These are phyloP conservation scores for Ganoderma lucidum DNA, from an alignment of 1,284 basidiomycete species.

Conservation along the genomic window DNA sequence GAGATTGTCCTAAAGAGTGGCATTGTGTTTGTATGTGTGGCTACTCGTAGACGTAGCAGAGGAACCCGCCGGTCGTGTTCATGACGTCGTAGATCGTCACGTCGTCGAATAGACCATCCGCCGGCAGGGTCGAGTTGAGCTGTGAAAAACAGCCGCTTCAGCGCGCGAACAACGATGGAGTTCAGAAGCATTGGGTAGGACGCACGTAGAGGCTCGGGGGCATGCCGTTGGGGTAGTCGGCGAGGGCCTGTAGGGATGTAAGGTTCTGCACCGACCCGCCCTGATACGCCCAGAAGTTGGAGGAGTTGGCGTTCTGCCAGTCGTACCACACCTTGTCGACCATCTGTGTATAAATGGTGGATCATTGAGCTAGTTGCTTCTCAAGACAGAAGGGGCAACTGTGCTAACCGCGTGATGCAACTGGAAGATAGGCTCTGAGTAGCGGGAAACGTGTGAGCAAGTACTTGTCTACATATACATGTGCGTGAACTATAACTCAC, in stretches of 20 bases:
- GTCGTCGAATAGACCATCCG: conserved; percentile 44
- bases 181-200: conserved; percentile 1
- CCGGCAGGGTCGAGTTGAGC: conserved; percentile 41
- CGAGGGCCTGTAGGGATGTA: conserved; percentile 36
- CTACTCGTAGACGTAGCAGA: conserved; percentile 48
- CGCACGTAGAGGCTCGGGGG: conserved; percentile 43
- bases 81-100: conserved; percentile 42
- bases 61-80: conserved; percentile 42
- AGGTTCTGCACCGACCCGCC: conserved; percentile 44
- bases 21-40: background rate
- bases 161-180: background rate
- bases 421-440: conserved; percentile 48
- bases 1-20: background rate
- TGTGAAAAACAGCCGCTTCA: conserved; percentile 14
- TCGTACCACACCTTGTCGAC: conserved; percentile 50
- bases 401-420: conserved; percentile 46
- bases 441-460: background rate
- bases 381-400: background rate
- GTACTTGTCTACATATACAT: background rate
- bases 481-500: conserved; percentile 20
- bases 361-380: background rate
- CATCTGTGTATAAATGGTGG: conserved; percentile 41
- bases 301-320: conserved; percentile 44
- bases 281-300: conserved; percentile 40
- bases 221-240: conserved; percentile 45